A percentile compares a stretch with the other conserved stretches of the same genome.
Evolutionary conservation across 202 grass and related monocot species (phyloP).

Genomic region (Schoenoplectus triqueter): DNA sequence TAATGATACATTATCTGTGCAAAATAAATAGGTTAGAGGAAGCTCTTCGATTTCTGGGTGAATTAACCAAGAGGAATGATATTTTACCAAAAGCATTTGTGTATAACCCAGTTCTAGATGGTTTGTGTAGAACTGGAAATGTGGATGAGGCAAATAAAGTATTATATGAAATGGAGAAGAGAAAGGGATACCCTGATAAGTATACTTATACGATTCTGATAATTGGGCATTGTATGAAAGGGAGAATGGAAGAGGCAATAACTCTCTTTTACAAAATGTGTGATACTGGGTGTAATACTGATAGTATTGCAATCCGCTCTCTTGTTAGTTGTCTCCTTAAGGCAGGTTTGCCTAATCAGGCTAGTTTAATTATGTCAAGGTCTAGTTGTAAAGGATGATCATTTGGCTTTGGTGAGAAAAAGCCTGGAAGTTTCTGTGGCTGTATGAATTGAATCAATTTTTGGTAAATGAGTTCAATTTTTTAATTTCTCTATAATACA

Average conservation of each 20-base stretch:
- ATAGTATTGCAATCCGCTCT: conserved; percentile 60
- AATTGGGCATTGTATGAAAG: conserved; percentile 83
- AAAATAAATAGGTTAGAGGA: conserved; percentile 73
- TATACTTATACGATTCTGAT: conserved; percentile 91
- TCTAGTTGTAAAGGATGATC: conserved; percentile 41
- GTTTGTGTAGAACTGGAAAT: conserved; percentile 71
- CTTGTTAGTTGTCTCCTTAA: conserved; percentile 77
- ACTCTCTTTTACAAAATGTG: conserved; percentile 67
- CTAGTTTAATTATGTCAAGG: conserved; percentile 59
- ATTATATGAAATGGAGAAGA: conserved; percentile 56
- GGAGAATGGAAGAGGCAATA: conserved; percentile 67
- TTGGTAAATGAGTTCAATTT: conserved; percentile 7
- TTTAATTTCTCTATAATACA: neutral
- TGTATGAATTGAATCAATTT: conserved; percentile 55
- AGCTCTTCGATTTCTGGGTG: conserved; percentile 54
- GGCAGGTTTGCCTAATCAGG: conserved; percentile 76
- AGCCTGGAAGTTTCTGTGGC: conserved; percentile 59
- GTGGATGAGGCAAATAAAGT: conserved; percentile 71
- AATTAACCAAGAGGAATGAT: conserved; percentile 62
- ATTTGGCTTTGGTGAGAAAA: conserved; percentile 51
- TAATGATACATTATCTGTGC: conserved; percentile 75
- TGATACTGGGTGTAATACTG: conserved; percentile 64
- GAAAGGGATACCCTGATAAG: conserved; percentile 71
- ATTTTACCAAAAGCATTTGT: conserved; percentile 71
- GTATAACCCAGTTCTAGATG: conserved; percentile 83